A percentile compares a stretch with the other conserved stretches of the same genome.
Conservation (phyloP, 2,329 filamentous ascomycete genomes). For the Thelonectria discophora region DNA sequence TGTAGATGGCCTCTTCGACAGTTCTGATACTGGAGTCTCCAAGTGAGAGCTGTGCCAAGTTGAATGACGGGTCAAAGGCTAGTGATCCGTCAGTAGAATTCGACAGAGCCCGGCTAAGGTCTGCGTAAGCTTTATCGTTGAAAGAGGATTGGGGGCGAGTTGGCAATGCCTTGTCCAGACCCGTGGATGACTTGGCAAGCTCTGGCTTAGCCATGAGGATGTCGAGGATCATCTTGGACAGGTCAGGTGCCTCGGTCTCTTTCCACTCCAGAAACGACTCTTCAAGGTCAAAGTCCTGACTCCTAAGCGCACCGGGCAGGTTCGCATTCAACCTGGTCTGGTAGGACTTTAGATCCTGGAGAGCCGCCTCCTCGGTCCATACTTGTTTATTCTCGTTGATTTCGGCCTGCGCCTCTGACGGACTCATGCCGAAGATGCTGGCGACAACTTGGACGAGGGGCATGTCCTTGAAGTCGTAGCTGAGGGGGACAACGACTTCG, state of each 20-base stretch:
- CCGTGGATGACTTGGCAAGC: constrained; percentile 78
- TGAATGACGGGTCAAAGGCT: constrained; percentile 72
- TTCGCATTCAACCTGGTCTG: constrained; percentile 87
- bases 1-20: constrained; percentile 76
- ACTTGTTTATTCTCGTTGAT: constrained; percentile 81
- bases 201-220: constrained; percentile 88
- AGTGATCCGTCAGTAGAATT: constrained; percentile 54
- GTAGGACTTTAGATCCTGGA: constrained; percentile 92
- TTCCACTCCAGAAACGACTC: constrained; percentile 92
- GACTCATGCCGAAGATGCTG: constrained; percentile 82
- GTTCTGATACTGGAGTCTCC: constrained; percentile 61
- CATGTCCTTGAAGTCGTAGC: constrained; percentile 97
- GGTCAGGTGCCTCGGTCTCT: constrained; percentile 83
- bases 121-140: constrained; percentile 62
- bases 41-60: constrained; percentile 72
- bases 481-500: constrained; percentile 84
- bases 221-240: constrained; percentile 93
- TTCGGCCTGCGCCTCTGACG: constrained; percentile 83
- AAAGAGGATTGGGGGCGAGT: constrained; percentile 58
- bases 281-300: constrained; percentile 88
- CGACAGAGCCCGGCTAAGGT: constrained; percentile 62
- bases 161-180: constrained; percentile 65
- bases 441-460: constrained; percentile 87
- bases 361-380: constrained; percentile 92
- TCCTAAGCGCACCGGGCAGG: constrained; percentile 78